Conservation (phyloP, 2,329 filamentous ascomycete species). For the Rasamsonia emersonii region DNA sequence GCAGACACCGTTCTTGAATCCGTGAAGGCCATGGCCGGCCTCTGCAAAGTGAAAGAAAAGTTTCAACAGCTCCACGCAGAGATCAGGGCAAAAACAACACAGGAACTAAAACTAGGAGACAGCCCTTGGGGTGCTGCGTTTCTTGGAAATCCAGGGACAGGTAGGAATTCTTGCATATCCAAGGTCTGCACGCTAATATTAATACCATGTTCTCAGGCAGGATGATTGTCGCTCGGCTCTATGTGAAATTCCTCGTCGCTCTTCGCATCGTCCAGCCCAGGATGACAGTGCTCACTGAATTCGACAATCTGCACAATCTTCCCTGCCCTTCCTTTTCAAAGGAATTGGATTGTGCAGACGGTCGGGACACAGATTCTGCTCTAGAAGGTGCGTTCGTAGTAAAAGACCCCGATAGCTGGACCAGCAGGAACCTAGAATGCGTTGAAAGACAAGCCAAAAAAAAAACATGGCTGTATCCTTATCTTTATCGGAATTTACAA, state of each 20-base stretch:
- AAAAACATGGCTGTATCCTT: no score
- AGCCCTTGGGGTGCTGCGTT: constrained; percentile 57
- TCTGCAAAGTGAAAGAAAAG: constrained; percentile 58
- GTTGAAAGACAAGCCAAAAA: no score
- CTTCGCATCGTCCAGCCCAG: constrained; percentile 55
- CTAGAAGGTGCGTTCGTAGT: no score
- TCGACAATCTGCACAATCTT: no score
- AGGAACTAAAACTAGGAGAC: constrained; percentile 44
- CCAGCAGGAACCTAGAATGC: no score
- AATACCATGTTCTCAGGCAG: constrained; percentile 41
- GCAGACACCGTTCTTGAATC: constrained; percentile 50
- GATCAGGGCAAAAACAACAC: constrained; percentile 52
- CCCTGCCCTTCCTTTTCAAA: no score
- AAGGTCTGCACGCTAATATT: constrained; percentile 7
- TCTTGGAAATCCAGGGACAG: constrained; percentile 68
- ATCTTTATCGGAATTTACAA: no score
- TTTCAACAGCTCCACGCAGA: constrained; percentile 55
- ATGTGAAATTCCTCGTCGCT: constrained; percentile 55
- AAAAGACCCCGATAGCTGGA: no score
- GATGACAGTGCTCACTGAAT: no score
- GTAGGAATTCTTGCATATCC: constrained; percentile 29
- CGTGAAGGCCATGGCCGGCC: constrained; percentile 61
- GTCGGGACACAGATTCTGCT: no score
- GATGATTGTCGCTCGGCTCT: constrained; percentile 66
- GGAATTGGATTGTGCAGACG: no score